Evolutionary conservation across 345 rosid genomes (phyloP), one percentile per base, ranked within the genome.

Genomic region (Gossypium sturtianum): DNA sequence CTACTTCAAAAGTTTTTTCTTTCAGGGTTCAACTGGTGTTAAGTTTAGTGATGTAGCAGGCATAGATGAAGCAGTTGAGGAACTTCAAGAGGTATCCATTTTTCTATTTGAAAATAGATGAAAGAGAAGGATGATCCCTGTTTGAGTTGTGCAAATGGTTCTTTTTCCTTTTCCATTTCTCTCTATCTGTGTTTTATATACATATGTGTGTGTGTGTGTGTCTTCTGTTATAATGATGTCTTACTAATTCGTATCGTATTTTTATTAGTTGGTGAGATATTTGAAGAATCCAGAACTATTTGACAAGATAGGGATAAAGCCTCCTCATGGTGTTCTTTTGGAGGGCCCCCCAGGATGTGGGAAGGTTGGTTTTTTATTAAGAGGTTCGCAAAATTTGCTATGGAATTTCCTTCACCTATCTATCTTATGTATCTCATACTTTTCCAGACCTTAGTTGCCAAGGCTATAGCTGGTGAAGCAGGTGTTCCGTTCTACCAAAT

Each of bases 321-420:
- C 98, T 83, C 98, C 98, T 9, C 98, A 93, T 82, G 98, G 97
- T 16, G 98, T 93, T 78, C 98, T 91, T 84, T 75, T 93, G 74
- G 98, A 93, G 82, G 98, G 97, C 20, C 96, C 96, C 73, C 97
- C 98, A 27, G 97, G 98, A 70, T 93, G 97, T 80, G 98, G 98
- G 79, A 93, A 93, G 98, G 98, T 91, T 79, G 63, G 82, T 79
- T 77, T 34, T 72, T 61, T 27, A 25, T 53, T 25, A 44, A 47
- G 66, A 41, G 48, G 16, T 74, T 74, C 56, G 17, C 75, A 51
- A 61, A 34, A 74, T 63, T 3, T 77, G 12, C 25, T 76, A 15
- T 27, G 8, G 48, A 41, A 76, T 27, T 78, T 75, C 34, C 74
- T 47, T 60, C 25, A 13, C 22, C 52, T 72, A 65, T 58, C 63